Evolutionary conservation across 331 rosid genomes (phyloP).

Genomic region (Rosa hybrid): DNA sequence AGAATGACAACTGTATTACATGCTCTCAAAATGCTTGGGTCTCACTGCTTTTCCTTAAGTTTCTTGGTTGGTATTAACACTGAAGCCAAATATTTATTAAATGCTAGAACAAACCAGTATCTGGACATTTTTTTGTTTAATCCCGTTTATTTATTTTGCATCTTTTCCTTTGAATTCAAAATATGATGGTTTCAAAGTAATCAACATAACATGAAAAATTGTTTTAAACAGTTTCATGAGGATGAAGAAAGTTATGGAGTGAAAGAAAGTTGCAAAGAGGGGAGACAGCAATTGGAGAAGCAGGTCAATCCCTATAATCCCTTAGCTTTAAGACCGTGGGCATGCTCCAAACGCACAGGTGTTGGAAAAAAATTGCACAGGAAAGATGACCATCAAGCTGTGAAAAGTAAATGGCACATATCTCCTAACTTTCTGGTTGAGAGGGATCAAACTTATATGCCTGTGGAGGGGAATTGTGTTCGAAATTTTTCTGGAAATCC

Average conservation of each 20-base stretch:
- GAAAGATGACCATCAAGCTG: slow-evolving; percentile 24
- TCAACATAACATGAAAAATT: slow-evolving; percentile 4
- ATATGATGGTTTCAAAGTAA: background rate
- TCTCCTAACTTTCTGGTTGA: slow-evolving; percentile 24
- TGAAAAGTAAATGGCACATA: slow-evolving; percentile 29
- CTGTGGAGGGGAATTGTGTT: slow-evolving; percentile 26
- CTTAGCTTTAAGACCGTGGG: slow-evolving; percentile 49
- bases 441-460: slow-evolving; percentile 27
- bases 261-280: slow-evolving; percentile 27
- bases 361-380: slow-evolving; percentile 39
- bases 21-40: background rate
- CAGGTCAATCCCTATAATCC: slow-evolving; percentile 36
- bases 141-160: background rate
- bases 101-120: background rate
- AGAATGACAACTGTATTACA: slow-evolving; percentile 6
- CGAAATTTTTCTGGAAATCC: slow-evolving; percentile 22
- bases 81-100: background rate
- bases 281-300: slow-evolving; percentile 35
- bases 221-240: slow-evolving; percentile 21
- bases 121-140: background rate
- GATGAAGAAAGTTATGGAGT: slow-evolving; percentile 31
- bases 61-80: slow-evolving; percentile 8
- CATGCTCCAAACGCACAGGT: slow-evolving; percentile 51
- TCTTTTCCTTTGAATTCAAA: background rate
- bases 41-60: background rate